Conservation (phyloP, 352 stramenopile species). For the Plasmopara muralis region DNA sequence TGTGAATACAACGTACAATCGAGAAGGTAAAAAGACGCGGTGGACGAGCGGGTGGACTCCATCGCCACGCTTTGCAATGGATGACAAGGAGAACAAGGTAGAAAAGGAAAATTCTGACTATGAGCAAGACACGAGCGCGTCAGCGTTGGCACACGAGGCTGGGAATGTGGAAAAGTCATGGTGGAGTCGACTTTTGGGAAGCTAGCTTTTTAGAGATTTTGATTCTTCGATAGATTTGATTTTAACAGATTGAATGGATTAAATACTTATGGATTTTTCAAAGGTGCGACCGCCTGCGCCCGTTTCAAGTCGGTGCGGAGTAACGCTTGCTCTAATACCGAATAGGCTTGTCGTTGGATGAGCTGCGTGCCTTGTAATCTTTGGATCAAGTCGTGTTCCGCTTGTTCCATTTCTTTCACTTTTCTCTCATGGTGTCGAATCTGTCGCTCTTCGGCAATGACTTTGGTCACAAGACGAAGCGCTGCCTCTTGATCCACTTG, state of each 20-base stretch:
- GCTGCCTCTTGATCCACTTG: slow-evolving; percentile 46
- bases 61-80: no score
- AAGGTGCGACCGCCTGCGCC: slow-evolving; percentile 20
- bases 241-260: neutral
- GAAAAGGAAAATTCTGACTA: neutral
- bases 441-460: slow-evolving; percentile 50
- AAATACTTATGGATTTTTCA: neutral
- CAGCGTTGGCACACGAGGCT: neutral
- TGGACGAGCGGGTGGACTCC: slow-evolving; percentile 16
- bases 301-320: slow-evolving; percentile 35
- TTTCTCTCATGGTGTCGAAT: slow-evolving; percentile 47
- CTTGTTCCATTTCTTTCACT: slow-evolving; percentile 61
- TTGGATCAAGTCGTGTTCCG: slow-evolving; percentile 56
- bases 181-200: neutral
- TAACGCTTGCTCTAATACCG: slow-evolving; percentile 60
- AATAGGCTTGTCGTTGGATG: slow-evolving; percentile 66
- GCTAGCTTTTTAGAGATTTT: no score
- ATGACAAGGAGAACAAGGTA: neutral
- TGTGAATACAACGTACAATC: slow-evolving; percentile 75
- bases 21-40: slow-evolving; percentile 34
- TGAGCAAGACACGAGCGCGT: neutral
- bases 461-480: slow-evolving; percentile 55
- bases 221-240: no score
- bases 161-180: neutral
- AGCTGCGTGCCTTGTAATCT: slow-evolving; percentile 64